These are phyloP conservation scores for Trametes sanguinea DNA, from an alignment of 768 basidiomycete genomes.

Conservation along the genomic window DNA sequence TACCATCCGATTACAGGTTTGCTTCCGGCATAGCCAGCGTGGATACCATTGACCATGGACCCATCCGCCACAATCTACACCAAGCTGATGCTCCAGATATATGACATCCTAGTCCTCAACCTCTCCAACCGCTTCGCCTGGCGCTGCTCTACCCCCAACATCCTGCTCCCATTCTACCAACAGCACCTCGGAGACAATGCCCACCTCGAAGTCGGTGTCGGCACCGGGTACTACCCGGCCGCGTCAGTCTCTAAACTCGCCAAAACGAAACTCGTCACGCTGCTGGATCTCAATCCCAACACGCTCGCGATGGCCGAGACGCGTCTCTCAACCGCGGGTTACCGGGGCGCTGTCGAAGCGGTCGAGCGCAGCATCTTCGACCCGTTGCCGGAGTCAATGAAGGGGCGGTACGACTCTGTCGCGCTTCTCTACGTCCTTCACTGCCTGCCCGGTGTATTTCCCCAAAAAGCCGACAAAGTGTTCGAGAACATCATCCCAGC, in stretches of 20 bases:
- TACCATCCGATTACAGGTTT: too few species aligned
- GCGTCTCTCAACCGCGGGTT: conserved; percentile 15
- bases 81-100: conserved; percentile 5
- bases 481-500: conserved; percentile 2
- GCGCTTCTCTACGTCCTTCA: conserved; percentile 27
- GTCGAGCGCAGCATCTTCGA: conserved; percentile 19
- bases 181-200: conserved; percentile 18
- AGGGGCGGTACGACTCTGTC: conserved; percentile 20
- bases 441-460: conserved; percentile 23
- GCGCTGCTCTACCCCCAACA: conserved; percentile 14
- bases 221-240: conserved; percentile 25
- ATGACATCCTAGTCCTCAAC: conserved; percentile 21
- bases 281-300: conserved; percentile 24
- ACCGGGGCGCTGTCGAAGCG: conserved; percentile 11
- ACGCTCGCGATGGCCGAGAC: conserved; percentile 15
- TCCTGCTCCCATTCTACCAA: conserved; percentile 25
- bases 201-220: conserved; percentile 25
- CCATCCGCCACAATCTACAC: conserved; percentile 16
- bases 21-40: too few species aligned
- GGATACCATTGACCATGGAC: neutral
- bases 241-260: conserved; percentile 4
- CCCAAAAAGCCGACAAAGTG: conserved; percentile 20
- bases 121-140: conserved; percentile 20
- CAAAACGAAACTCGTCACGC: conserved; percentile 18
- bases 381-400: conserved; percentile 16